Base-by-base conservation (phyloP, 2,329 filamentous ascomycete species). In the Penicillium sumatraense region DNA sequence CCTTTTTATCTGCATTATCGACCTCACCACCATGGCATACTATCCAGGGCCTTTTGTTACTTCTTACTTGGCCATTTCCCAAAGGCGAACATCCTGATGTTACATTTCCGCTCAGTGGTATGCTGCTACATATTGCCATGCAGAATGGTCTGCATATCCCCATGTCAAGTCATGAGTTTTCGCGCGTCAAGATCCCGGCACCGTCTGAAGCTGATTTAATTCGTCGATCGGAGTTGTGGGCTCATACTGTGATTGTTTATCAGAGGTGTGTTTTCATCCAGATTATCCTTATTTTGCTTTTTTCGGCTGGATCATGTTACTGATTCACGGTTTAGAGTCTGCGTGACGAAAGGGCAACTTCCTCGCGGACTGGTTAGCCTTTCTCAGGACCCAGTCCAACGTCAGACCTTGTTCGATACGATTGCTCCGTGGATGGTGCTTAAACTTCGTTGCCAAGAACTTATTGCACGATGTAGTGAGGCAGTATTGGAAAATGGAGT, bases 61-160 rank as follows among this genome's bases (percentile, higher is more conserved):
- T 76, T 7, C 55, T 78, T 5, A 74, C 69, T 1, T 78, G 75
- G 75, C 75, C 75, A 0, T 72, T 77, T 38, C 74, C 75, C 6
- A 74, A 71, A 50, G 62, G 69, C 3, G 66, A 62, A n/a, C 65
- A 62, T 14, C 60, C 69, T 0, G 74, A 78, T 49, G 54, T 71
- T 20, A 68, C 66, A 0, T 78, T 75, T 24, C 67, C 73, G 1
- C 49, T 78, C 14, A 69, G 67, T 31, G 75, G 73, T 0, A 65
- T 72, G 48, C 53, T 77, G 11, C 44, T 78, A n/a, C 75, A 78
- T 46, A 67, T 75, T 44, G 75, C 75, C 11, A 78, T 77, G 72
- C 72, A 75, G 56, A 72, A 77, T 46, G 75, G 75, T 0, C 59
- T 77, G 7, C 75, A 78, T 54, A 72, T 77, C 7, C 75, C 75